These are phyloP conservation scores for Mytilinidion resinicola DNA, from an alignment of 495 filamentous ascomycete genomes.

Conservation along the genomic window DNA sequence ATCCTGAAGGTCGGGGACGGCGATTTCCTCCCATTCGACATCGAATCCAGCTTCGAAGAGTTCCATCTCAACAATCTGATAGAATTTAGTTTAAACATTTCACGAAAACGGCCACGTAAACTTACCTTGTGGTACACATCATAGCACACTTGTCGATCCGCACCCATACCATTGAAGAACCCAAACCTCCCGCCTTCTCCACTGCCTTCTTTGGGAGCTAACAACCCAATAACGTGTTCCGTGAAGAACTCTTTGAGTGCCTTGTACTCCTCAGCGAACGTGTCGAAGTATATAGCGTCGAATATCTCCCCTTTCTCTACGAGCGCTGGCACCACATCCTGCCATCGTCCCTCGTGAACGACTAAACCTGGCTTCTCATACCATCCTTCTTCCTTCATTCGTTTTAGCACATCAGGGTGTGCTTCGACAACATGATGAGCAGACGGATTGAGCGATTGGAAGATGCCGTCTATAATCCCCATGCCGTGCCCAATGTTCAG, in stretches of 20 bases:
- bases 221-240: slow-evolving; percentile 72
- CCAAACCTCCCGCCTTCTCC: slow-evolving; percentile 59
- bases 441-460: slow-evolving; percentile 61
- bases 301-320: slow-evolving; percentile 64
- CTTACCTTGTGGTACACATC: slow-evolving; percentile 78
- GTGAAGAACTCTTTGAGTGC: slow-evolving; percentile 82
- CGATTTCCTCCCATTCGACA: slow-evolving; percentile 72
- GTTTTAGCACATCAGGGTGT: slow-evolving; percentile 70
- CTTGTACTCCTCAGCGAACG: slow-evolving; percentile 87
- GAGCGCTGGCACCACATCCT: slow-evolving; percentile 68
- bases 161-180: slow-evolving; percentile 94
- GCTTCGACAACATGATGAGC: slow-evolving; percentile 81
- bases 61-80: slow-evolving; percentile 79
- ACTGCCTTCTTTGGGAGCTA: slow-evolving; percentile 50
- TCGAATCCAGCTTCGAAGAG: slow-evolving; percentile 86
- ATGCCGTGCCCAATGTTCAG: slow-evolving; percentile 94
- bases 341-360: slow-evolving; percentile 74
- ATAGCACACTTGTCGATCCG: slow-evolving; percentile 85
- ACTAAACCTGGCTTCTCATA: slow-evolving; percentile 55
- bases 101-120: not conserved
- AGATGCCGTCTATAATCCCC: slow-evolving; percentile 87
- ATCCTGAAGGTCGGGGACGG: slow-evolving; percentile 54
- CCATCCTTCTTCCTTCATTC: slow-evolving; percentile 61
- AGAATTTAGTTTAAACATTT: not conserved
- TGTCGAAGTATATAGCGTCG: slow-evolving; percentile 96